A percentile compares a stretch with the other conserved stretches of the same genome.
Evolutionary conservation across 225 moss, liverwort and hornwort genomes (phyloP).

Genomic region (Asterella californica): DNA sequence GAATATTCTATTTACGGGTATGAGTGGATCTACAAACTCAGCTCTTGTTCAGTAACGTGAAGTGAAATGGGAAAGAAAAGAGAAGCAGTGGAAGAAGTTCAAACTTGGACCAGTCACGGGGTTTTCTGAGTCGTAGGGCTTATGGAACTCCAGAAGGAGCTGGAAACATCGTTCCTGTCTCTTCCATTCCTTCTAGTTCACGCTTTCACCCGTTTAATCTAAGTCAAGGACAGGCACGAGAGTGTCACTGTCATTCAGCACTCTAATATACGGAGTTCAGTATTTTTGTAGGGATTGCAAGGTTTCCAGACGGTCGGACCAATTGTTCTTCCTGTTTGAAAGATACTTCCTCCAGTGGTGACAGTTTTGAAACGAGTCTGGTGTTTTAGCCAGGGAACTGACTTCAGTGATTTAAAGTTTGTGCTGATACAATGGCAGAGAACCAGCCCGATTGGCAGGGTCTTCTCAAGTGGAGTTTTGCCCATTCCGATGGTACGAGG

Average conservation of each 20-base stretch:
- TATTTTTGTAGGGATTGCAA: no score
- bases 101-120: neutral
- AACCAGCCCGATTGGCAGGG: slow-evolving; percentile 71
- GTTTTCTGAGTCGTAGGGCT: neutral
- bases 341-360: no score
- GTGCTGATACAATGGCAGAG: slow-evolving; percentile 25
- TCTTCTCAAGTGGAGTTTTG: slow-evolving; percentile 82
- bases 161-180: neutral
- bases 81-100: no score
- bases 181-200: neutral
- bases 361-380: no score
- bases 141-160: slow-evolving; percentile 1
- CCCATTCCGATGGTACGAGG: slow-evolving; percentile 62
- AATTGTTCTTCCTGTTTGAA: no score
- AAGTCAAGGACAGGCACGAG: neutral
- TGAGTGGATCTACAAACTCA: no score
- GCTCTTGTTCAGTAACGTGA: no score
- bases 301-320: no score
- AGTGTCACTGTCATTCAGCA: no score
- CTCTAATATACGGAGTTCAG: no score
- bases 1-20: no score
- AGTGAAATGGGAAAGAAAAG: no score
- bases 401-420: neutral
- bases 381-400: neutral
- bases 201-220: neutral